Base-by-base conservation (phyloP, 805 yeast genomes). In the Kazachstania martiniae region DNA sequence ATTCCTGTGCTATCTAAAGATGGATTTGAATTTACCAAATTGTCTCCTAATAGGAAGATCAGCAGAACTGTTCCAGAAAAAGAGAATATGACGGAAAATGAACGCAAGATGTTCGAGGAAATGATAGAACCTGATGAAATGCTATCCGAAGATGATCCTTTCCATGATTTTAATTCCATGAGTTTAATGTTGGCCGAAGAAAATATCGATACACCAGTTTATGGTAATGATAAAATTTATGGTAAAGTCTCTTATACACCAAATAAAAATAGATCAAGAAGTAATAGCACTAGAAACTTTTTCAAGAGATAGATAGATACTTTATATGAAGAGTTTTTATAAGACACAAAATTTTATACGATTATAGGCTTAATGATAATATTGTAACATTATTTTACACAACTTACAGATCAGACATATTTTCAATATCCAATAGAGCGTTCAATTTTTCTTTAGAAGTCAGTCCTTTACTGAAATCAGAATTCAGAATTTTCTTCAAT, bases 141-240 rank as follows among this genome's bases (percentile, higher is more conserved):
- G 17, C 57, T 58, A 5, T 56, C 64, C 4, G 62, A 62, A 18
- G 52, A 51, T 28, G 95, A 86, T 56, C 95, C 95, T 2, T 86
- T 86, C 55, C 80, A 74, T 31, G 74, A 75, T 48, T 86, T 86
- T 59, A 82, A 77, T 49, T 85, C 95, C 0, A 81, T 86, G 54
- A 84, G 94, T 5, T 64, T 86, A 45, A 81, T 82, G 46, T 18
- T n/a, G 5, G 13, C 31, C 10, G 86, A 84, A 51, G 77, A 73
- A 36, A 84, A 75, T 28, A 65, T 63, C 27, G 66, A 69, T 27
- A 59, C 68, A 4, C 61, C 69, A 51, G 54, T 66, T 4, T 75
- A 71, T 42, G 73, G 65, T 12, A 59, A 59, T 21, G 61, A 58
- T 13, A 59, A 58, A 28, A 58, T 62, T 1, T 62, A 62, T 37